phyloP scores from a whole-genome alignment of 2,329 filamentous ascomycete species.

The Exophiala phaeomuriformis region DNA sequence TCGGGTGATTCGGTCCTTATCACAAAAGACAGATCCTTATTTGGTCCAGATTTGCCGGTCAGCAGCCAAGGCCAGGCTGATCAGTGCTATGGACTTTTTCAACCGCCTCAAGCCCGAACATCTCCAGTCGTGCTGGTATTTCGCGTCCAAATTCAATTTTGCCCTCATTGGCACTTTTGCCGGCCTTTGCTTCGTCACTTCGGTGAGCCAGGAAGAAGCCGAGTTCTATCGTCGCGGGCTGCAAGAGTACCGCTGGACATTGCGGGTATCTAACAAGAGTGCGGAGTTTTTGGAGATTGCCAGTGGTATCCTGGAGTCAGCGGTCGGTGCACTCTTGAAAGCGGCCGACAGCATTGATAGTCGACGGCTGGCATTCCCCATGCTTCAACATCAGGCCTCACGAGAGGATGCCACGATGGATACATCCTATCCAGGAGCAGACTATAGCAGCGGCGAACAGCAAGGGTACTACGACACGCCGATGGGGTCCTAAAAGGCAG shows the following conservation, averaged over 20 bases:
- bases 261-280: conserved; percentile 59
- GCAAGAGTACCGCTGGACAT: conserved; percentile 87
- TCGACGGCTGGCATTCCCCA: conserved; percentile 24
- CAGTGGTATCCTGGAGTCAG: conserved; percentile 26
- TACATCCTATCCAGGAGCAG: conserved; percentile 8
- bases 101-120: conserved; percentile 83
- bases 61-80: conserved; percentile 86
- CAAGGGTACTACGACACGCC: conserved; percentile 15
- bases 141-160: conserved; percentile 59
- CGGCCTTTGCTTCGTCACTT: conserved; percentile 78
- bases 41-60: conserved; percentile 72
- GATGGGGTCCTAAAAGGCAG: conserved; percentile 12
- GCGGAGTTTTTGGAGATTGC: conserved; percentile 28
- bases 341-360: conserved; percentile 26
- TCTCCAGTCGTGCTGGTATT: conserved; percentile 76
- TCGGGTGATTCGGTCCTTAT: conserved; percentile 33
- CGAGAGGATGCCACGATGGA: conserved; percentile 21
- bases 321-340: conserved; percentile 25
- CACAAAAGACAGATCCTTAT: conserved; percentile 59
- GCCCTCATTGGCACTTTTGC: conserved; percentile 89
- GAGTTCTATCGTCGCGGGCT: conserved; percentile 84
- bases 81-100: conserved; percentile 95
- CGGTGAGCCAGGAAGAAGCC: conserved; percentile 77
- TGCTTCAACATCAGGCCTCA: conserved; percentile 21
- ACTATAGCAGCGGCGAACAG: not conserved